Evolutionary conservation across 305 asterid genomes (phyloP), one percentile per base, ranked within the genome.

Genomic region (Nicotiana rustica): DNA sequence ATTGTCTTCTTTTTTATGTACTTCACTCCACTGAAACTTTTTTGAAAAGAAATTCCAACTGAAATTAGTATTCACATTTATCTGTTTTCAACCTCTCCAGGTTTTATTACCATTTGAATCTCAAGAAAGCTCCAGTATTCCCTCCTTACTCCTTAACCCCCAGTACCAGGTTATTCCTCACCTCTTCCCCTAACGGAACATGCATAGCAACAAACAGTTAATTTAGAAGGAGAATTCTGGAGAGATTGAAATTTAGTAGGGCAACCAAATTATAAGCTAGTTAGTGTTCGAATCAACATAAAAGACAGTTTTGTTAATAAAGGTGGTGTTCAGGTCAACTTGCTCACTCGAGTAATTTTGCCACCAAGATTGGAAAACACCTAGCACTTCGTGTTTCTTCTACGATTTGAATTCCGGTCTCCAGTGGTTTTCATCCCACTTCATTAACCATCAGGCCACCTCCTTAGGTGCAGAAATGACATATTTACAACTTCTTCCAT

Each of bases 71-170:
- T 49, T 49, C 15, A 47, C 12, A 0, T 47, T 47, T 47, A 0
- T 47, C 14, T 47, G 56, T 47, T 47, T 35, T 35, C 52, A 67
- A 67, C 25, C 7, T 67, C 13, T 35, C 6, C 29, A 67, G 25
- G 75, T 67, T 67, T 15, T 35, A 17, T 17, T 35, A 35, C 75
- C 75, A 67, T 67, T 35, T 35, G 75, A 35, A 67, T 33, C 47
- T 6, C 49, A 67, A 10, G 13, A 5, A 31, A 67, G 52, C 49
- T 67, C 49, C 75, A 9, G 1, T 10, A 49, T 47, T 5, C 41
- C 41, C 7, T 35, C 41, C 41, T 36, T 36, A 5, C 1, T 36
- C 41, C 41, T 36, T 1, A 5, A 5, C 44, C 44, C 2, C 44
- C 44, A 6, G 44, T 36, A 6, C 44, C 44, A 31, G 41, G 70